Base-by-base conservation (phyloP, 2,329 filamentous ascomycete genomes). In the Niveomyces coronatus region DNA sequence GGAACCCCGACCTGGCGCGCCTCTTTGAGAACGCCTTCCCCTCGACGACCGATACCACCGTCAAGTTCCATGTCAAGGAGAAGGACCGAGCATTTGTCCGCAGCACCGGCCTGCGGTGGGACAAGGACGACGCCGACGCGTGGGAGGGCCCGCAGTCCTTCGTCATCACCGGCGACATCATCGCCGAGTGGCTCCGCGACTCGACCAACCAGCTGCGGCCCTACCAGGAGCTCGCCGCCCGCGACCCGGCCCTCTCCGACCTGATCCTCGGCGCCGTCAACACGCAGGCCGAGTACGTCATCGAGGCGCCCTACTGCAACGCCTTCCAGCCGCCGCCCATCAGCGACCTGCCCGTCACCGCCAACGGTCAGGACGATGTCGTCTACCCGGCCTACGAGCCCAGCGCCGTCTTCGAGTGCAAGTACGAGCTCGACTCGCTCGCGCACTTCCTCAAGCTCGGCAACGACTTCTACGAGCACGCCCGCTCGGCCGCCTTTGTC, bases 401-500 rank as follows among this genome's bases (percentile, higher is more conserved):
- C 0, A 75, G 70, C 0, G 74, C 79, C 34, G 91, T 98, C 4
- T 98, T 95, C 47, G 91, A 98, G 61, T 98, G 91, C 74, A 98
- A 98, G 62, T 98, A 96, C 61, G 91, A 98, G 64, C 77, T 98
- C 16, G 91, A 98, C 62, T 95, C 88, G 8, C 70, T 98, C 1
- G 91, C 88, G 0, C 82, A 93, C 54, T 98, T 98, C 57, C 71
- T 98, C 5, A 78, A 83, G 0, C 64, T 98, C 3, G 76, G 72
- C 14, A 95, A 94, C 51, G 79, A 94, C 49, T 96, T 94, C 61
- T 72, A 91, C 61, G 76, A 82, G 27, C 73, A 85, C 53, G 93
- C 86, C 0, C 71, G 71, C 3, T 89, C 85, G 0, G 82, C 71
- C 1, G 80, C 82, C 2, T 95, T 94, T 54, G 55, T 96, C 26